A percentile compares a stretch with the other conserved stretches of the same genome.
phyloP scores from a whole-genome alignment of 139 green algal genomes.

The Asterochloris sp. region DNA sequence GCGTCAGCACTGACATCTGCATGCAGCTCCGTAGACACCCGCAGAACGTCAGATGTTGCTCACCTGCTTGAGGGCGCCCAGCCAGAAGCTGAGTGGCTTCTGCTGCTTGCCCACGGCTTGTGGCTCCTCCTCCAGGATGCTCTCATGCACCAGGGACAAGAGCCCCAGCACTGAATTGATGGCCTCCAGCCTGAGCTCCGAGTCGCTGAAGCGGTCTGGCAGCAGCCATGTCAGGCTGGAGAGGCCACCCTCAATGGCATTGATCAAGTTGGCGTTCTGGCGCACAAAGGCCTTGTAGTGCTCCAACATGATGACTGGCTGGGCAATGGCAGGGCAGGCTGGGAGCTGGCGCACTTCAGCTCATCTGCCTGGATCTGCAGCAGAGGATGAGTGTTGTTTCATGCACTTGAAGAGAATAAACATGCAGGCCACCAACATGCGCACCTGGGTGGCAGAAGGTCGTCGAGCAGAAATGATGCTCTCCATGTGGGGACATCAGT shows the following conservation, averaged over 20 bases:
- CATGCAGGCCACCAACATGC: no score
- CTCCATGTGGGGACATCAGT: no score
- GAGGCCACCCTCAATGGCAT: conserved; percentile 31
- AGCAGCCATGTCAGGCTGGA: conserved; percentile 51
- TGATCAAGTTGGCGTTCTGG: conserved; percentile 22
- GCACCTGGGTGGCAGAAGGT: no score
- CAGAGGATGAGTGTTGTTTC: no score
- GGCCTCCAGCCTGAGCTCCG: conserved; percentile 38
- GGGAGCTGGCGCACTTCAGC: no score
- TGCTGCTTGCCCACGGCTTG: not conserved
- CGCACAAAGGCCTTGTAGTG: conserved; percentile 29
- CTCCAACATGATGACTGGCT: not conserved
- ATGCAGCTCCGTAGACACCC: no score
- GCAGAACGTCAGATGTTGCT: not conserved
- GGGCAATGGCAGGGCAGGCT: no score
- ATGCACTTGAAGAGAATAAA: no score
- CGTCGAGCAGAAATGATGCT: no score
- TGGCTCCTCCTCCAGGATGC: conserved; percentile 23
- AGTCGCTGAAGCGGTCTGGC: conserved; percentile 46
- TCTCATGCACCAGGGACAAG: conserved; percentile 35
- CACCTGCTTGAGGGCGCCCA: conserved; percentile 39
- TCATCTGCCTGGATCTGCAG: no score
- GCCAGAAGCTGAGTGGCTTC: conserved; percentile 23
- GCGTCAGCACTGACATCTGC: no score
- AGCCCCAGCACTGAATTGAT: conserved; percentile 39